Base-by-base conservation (phyloP, 805 yeast genomes). In the Yarrowia keelungensis region DNA sequence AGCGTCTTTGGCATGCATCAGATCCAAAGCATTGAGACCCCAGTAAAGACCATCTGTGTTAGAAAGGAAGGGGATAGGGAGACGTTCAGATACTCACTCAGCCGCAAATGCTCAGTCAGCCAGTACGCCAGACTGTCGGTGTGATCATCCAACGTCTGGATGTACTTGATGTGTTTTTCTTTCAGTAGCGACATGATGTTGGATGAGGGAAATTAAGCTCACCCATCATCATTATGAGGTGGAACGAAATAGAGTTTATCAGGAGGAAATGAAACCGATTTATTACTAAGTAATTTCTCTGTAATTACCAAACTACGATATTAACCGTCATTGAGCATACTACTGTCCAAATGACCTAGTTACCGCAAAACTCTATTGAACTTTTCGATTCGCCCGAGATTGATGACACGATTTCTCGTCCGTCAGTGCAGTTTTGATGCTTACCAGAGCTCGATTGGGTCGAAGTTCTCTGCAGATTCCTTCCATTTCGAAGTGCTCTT, bases 81-180 rank as follows among this genome's bases (percentile, higher is more conserved):
- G 10, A 32, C 16, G 8, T 11, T 9, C n/a, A 8, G 19, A 35
- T 49, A 53, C 75, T 15, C 70, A 75, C 79, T 92, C 82, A 95
- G 78, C 41, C 98, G 83, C 62, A 95, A 81, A 76, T 95, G 98
- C 74, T 95, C 98, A 11, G 91, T 86, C 65, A 93, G 78, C 95
- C 97, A 92, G 78, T 92, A 93, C 73, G 89, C 92, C 38, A 87
- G 80, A 75, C 89, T 84, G 76, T 87, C 83, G 68, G 84, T 81
- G 71, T 83, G 81, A 59, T 82, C 78, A 72, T 88, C 88, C 51
- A 89, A 78, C 1, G 85, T 77, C 69, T 81, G 79, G 41, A 89
- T 82, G 76, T 87, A 89, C 22, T 78, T 75, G 22, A 88, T 81
- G 75, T 89, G 94, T 73, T 86, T 85, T n/a, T 83, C 81, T 68